These are phyloP conservation scores for Mycena floridula DNA, from an alignment of 768 basidiomycete species.

Conservation along the genomic window DNA sequence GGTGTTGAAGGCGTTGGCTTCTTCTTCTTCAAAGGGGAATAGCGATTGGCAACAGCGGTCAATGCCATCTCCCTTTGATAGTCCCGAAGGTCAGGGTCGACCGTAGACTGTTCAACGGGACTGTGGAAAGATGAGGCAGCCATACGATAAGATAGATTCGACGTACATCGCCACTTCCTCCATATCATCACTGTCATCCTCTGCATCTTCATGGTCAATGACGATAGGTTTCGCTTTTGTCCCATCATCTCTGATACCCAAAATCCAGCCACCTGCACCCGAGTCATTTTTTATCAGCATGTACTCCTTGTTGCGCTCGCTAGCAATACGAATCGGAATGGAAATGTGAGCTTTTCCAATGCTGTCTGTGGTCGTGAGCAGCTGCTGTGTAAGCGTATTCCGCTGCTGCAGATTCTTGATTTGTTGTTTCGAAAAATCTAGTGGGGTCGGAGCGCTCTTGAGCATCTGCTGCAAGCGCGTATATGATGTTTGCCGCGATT, in stretches of 20 bases:
- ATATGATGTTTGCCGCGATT: conserved; percentile 92
- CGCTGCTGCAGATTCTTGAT: conserved; percentile 86
- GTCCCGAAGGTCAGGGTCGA: conserved; percentile 60
- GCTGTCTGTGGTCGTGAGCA: conserved; percentile 85
- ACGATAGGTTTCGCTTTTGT: conserved; percentile 81
- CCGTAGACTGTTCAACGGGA: conserved; percentile 27
- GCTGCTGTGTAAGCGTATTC: conserved; percentile 88
- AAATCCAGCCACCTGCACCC: conserved; percentile 85
- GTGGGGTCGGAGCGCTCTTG: conserved; percentile 64
- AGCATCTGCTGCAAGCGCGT: conserved; percentile 91
- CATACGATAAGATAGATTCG: neutral
- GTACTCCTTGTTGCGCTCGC: conserved; percentile 92
- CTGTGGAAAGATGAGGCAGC: conserved; percentile 15
- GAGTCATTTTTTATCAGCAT: conserved; percentile 91
- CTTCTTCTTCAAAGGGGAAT: conserved; percentile 29
- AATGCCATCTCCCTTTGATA: conserved; percentile 59
- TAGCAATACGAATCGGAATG: conserved; percentile 91
- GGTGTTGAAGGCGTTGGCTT: conserved; percentile 23
- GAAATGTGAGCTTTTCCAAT: conserved; percentile 87
- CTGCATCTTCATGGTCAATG: conserved; percentile 64
- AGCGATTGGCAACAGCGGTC: conserved; percentile 47
- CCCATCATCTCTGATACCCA: conserved; percentile 87
- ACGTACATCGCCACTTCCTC: conserved; percentile 74
- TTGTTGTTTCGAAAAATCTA: conserved; percentile 96
- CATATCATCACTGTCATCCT: conserved; percentile 62